Conservation (phyloP, 805 yeast species). For the Candida chauliodis region DNA sequence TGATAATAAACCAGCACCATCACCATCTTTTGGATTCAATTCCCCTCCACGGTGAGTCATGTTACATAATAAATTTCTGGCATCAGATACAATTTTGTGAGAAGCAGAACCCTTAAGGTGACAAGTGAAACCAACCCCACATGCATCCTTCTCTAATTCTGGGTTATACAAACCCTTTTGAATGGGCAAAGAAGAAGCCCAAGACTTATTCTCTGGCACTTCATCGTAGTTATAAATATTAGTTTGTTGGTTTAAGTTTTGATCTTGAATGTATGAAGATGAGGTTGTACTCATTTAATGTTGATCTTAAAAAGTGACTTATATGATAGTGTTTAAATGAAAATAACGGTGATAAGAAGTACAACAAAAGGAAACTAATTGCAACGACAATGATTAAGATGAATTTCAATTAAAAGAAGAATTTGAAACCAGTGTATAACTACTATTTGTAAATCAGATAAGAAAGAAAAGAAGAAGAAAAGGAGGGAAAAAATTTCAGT, state of each 20-base stretch:
- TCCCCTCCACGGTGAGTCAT: constrained; percentile 99
- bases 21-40: constrained; percentile 96
- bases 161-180: constrained; percentile 92
- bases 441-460: too few relatives aligned
- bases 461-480: too few relatives aligned
- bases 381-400: too few relatives aligned
- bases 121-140: constrained; percentile 98
- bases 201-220: constrained; percentile 72
- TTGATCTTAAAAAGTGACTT: too few relatives aligned
- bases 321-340: too few relatives aligned
- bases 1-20: constrained; percentile 96
- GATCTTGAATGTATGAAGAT: constrained; percentile 36
- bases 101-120: constrained; percentile 84
- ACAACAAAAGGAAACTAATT: too few relatives aligned
- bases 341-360: too few relatives aligned
- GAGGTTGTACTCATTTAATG: constrained; percentile 8
- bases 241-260: constrained; percentile 25
- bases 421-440: too few relatives aligned
- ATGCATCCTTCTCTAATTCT: constrained; percentile 90
- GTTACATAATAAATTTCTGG: constrained; percentile 81
- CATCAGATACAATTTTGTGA: constrained; percentile 93
- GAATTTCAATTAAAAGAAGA: too few relatives aligned
- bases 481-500: too few relatives aligned
- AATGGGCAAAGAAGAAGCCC: constrained; percentile 89
- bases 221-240: constrained; percentile 67